These are phyloP conservation scores for Cercospora sojina DNA, from an alignment of 2,329 filamentous ascomycete genomes.

Conservation along the genomic window DNA sequence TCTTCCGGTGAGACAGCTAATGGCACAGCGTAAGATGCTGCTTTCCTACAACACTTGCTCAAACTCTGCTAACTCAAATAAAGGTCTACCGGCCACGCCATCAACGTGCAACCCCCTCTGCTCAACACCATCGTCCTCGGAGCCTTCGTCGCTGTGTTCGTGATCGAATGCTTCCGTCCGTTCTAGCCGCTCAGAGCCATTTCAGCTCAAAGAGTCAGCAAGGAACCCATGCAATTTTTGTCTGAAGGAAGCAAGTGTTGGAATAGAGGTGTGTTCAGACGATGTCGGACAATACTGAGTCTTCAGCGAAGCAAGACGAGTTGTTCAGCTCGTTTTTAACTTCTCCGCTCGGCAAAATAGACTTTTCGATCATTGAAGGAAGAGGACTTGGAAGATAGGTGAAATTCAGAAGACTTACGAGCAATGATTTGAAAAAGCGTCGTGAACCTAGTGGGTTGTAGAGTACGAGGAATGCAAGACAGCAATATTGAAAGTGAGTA, in stretches of 20 bases:
- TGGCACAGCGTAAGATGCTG: not conserved
- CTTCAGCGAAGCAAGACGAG: slow-evolving; percentile 7
- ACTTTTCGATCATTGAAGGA: slow-evolving; percentile 1
- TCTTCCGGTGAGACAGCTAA: not conserved
- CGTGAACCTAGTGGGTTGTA: no score
- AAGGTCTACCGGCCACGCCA: not conserved
- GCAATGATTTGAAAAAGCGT: not conserved
- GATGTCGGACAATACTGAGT: slow-evolving; percentile 5
- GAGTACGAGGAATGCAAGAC: not conserved
- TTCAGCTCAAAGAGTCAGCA: not conserved
- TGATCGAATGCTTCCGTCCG: not conserved
- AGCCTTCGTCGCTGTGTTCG: not conserved
- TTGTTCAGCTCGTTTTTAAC: slow-evolving; percentile 1
- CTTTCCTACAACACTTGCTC: not conserved
- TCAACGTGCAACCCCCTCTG: not conserved
- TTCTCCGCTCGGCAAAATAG: slow-evolving; percentile 12
- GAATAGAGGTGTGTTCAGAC: not conserved
- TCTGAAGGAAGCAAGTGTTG: not conserved
- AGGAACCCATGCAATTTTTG: not conserved
- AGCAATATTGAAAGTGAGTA: no score
- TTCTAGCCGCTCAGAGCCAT: not conserved
- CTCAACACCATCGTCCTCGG: not conserved
- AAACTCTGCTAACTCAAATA: not conserved
- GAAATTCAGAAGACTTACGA: not conserved
- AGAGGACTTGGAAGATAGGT: not conserved